Base-by-base conservation (phyloP, 148 eudicot species). In the Chenopodium album region DNA sequence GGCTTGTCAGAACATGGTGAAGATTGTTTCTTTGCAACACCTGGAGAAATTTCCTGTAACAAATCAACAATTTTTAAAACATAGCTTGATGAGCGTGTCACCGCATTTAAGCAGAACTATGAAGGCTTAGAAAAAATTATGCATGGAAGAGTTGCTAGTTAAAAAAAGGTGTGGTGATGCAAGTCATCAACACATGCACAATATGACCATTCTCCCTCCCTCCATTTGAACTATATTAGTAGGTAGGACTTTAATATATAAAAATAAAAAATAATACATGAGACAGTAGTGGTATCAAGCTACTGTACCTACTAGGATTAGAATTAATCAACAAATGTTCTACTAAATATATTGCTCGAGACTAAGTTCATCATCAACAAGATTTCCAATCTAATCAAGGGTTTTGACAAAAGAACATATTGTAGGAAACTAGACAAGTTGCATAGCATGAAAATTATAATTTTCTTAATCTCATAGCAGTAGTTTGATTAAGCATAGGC, bases 1-100 rank as follows among this genome's bases (percentile, higher is more conserved):
- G 90, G 79, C 70, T 80, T 86, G 85, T 88, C 84, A 80, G 88
- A 71, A 77, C 88, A 89, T 83, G 88, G 87, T 47, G 82, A 86
- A 77, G 84, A 80, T 78, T 75, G 64, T 37, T 74, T 78, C 63
- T 77, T 64, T n/a, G 79, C 87, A 80, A 79, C 83, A 46, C 71
- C 60, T 9, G 79, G 62, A 77, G 78, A 54, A 79, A 59, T 75
- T 71, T 80, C 90, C 96, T 93, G 89, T 85, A 76, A 86, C 74
- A 73, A 48, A 75, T 28, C 28, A 28, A 50, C n/a, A 1, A 76
- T 77, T 68, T 46, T 62, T 67, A 32, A 44, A 28, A 47, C 68
- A 37, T 73, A 19, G 72, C 29, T 62, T 44, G 65, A 62, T 48
- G 64, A 17, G 20, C 56, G 31, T 34, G 32, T 41, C 52, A 48